Percentiles rank a stretch among this genome's conserved stretches.
phyloP scores from a whole-genome alignment of 2,329 filamentous ascomycete genomes.

The Periconia digitata region DNA sequence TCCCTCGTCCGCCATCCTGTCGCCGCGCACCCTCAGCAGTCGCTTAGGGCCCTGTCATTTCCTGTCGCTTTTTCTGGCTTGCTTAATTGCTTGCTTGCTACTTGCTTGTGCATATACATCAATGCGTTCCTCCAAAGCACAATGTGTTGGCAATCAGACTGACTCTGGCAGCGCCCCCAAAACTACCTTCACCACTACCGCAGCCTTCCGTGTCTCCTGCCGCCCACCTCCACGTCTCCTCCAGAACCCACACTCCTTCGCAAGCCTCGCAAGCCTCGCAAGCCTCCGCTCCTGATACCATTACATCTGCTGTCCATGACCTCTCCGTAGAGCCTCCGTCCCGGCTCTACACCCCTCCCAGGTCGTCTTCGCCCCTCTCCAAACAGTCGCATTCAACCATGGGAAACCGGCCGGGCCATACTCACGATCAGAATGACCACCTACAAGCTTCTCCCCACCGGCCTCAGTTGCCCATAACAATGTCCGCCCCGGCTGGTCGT shows the following conservation, averaged over 20 bases:
- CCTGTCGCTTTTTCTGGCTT: too few relatives aligned
- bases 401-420: slow-evolving; percentile 39
- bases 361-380: slow-evolving; percentile 44
- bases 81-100: too few relatives aligned
- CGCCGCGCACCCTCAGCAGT: too few relatives aligned
- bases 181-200: neutral
- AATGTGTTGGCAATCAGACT: slow-evolving; percentile 18
- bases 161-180: slow-evolving; percentile 37
- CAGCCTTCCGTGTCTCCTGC: slow-evolving; percentile 53
- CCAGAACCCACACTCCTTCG: slow-evolving; percentile 59
- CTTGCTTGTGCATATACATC: slow-evolving; percentile 12
- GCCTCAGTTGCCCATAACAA: slow-evolving; percentile 44
- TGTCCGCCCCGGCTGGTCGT: slow-evolving; percentile 49
- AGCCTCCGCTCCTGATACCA: neutral
- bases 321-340: slow-evolving; percentile 54
- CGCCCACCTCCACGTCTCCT: slow-evolving; percentile 53
- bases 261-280: slow-evolving; percentile 10
- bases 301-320: slow-evolving; percentile 53
- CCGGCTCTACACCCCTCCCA: slow-evolving; percentile 59
- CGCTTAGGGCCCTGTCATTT: too few relatives aligned
- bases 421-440: slow-evolving; percentile 26
- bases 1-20: too few relatives aligned
- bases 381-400: slow-evolving; percentile 29
- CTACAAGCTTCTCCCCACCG: slow-evolving; percentile 19
- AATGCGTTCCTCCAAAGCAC: slow-evolving; percentile 25